phyloP scores from a whole-genome alignment of 768 basidiomycete species.

The Termitomyces sp. region DNA sequence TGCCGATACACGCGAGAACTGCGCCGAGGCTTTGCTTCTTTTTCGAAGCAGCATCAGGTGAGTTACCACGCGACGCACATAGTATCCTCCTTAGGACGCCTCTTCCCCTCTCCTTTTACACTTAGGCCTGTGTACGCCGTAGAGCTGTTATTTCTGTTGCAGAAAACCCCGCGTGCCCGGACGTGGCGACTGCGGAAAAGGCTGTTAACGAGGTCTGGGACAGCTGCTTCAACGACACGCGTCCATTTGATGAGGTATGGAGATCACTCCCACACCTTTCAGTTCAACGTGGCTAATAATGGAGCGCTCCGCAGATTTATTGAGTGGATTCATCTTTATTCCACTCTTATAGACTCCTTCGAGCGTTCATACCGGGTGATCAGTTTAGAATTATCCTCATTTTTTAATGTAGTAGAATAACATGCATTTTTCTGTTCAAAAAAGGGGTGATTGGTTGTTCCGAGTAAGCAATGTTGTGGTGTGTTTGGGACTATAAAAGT shows the following conservation, averaged over 20 bases:
- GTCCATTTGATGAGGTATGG: constrained; percentile 93
- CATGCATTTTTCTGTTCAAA: neutral
- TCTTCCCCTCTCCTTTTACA: constrained; percentile 7
- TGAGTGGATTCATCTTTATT: constrained; percentile 2
- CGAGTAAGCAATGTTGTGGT: constrained; percentile 2
- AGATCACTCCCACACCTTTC: constrained; percentile 2
- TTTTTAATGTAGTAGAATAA: neutral
- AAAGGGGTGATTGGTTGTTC: neutral
- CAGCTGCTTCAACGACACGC: constrained; percentile 90
- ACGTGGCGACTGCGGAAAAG: constrained; percentile 70
- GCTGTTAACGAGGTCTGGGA: constrained; percentile 98
- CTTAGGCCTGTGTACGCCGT: constrained; percentile 83
- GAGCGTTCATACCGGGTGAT: neutral
- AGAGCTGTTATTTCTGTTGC: constrained; percentile 79
- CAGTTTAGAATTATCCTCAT: neutral
- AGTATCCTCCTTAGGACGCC: neutral
- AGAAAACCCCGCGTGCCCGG: constrained; percentile 76
- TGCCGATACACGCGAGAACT: constrained; percentile 85
- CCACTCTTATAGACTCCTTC: neutral
- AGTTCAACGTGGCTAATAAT: neutral
- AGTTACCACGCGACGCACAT: constrained; percentile 5
- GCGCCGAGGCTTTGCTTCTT: constrained; percentile 65
- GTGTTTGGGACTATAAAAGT: constrained; percentile 25
- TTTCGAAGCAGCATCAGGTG: constrained; percentile 95
- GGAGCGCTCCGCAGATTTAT: constrained; percentile 13